Conservation (phyloP, 108 stramenopile genomes). For the Skeletonema tropicum region DNA sequence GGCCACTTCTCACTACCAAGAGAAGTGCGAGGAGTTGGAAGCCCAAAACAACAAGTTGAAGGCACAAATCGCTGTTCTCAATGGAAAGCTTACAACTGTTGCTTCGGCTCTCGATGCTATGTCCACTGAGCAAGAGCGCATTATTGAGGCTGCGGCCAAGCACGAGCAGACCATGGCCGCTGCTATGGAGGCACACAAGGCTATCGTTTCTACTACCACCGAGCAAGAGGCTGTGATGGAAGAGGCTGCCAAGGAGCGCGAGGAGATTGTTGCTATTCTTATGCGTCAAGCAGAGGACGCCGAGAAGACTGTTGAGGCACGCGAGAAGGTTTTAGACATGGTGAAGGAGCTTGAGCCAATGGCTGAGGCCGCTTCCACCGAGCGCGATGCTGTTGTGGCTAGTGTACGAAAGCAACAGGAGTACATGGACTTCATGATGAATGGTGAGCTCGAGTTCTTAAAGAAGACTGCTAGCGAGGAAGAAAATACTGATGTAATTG, state of each 20-base stretch:
- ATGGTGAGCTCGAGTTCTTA: conserved; percentile 52
- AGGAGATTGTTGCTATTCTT: conserved; percentile 59
- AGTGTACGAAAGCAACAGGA: conserved; percentile 56
- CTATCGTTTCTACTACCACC: conserved; percentile 56
- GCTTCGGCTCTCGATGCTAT: conserved; percentile 66
- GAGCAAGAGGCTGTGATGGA: conserved; percentile 54
- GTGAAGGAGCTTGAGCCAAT: conserved; percentile 54
- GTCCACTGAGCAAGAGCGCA: conserved; percentile 65
- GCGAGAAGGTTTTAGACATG: conserved; percentile 49
- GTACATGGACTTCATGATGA: conserved; percentile 58
- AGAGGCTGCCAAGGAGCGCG: conserved; percentile 61
- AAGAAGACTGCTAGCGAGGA: conserved; percentile 52
- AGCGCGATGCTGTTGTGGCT: conserved; percentile 56
- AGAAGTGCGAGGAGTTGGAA: conserved; percentile 53
- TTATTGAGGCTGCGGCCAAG: conserved; percentile 55
- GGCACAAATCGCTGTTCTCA: conserved; percentile 50
- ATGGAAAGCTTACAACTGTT: conserved; percentile 58
- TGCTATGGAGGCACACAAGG: conserved; percentile 50
- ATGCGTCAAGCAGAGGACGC: conserved; percentile 60
- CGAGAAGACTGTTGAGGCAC: conserved; percentile 46
- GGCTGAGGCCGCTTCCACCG: conserved; percentile 38
- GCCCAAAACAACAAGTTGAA: conserved; percentile 58
- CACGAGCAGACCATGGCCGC: conserved; percentile 62
- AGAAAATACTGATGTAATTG: conserved; percentile 29
- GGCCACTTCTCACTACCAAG: conserved; percentile 34